Percentiles rank a stretch among this genome's conserved stretches.
phyloP scores from a whole-genome alignment of 495 filamentous ascomycete species.

The Hypomontagnella submonticulosa region DNA sequence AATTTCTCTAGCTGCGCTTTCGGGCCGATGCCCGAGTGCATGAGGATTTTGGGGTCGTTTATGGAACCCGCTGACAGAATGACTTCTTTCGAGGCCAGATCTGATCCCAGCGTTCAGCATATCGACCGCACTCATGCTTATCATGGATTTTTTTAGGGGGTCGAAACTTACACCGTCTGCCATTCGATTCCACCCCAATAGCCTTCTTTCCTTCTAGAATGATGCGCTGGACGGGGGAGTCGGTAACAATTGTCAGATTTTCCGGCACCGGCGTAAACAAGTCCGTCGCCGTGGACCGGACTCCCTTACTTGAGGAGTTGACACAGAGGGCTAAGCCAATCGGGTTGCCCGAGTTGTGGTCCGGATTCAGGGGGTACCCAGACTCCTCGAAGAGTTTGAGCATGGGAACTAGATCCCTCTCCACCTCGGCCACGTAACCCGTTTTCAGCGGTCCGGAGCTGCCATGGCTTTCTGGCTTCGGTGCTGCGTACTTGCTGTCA shows the following conservation, averaged over 20 bases:
- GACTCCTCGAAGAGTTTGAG: constrained; percentile 57
- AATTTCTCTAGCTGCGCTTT: constrained; percentile 60
- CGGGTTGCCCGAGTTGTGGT: constrained; percentile 70
- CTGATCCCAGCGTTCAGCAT: constrained; percentile 5
- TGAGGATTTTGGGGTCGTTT: constrained; percentile 69
- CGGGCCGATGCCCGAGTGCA: constrained; percentile 74
- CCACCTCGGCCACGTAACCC: constrained; percentile 60
- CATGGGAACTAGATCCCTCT: constrained; percentile 55
- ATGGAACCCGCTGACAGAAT: constrained; percentile 68
- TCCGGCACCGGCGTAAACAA: constrained; percentile 54
- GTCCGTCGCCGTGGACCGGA: constrained; percentile 64
- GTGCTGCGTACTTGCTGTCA: constrained; percentile 50
- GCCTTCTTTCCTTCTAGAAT: constrained; percentile 63
- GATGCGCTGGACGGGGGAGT: constrained; percentile 61
- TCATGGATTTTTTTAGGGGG: not conserved
- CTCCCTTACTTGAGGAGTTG: constrained; percentile 60
- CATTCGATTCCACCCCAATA: constrained; percentile 60
- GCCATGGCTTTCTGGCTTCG: constrained; percentile 59
- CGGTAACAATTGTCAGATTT: constrained; percentile 64
- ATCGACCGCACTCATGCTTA: not conserved
- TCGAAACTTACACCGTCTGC: constrained; percentile 42
- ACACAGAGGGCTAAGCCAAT: constrained; percentile 64
- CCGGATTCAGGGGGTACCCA: constrained; percentile 62
- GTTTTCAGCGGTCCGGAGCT: constrained; percentile 58
- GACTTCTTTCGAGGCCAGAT: constrained; percentile 65